These are phyloP conservation scores for sweet orange (Citrus sinensis) DNA, from an alignment of 345 rosid genomes.

Conservation along the genomic window DVS_A1.0 CM039162.1:25636501-25637000, in stretches of 20 bases:
- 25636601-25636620: neutral
- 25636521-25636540: no score
- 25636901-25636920: neutral
- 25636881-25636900: neutral
- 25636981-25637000: conserved; percentile 2
- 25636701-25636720: conserved; percentile 15
- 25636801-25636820: neutral
- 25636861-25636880: neutral
- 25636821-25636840: neutral
- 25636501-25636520: no score
- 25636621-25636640: conserved; percentile 7
- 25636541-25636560: no score
- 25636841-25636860: neutral
- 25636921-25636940: neutral
- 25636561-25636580: no score
- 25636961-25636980: neutral
- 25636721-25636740: conserved; percentile 14
- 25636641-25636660: conserved; percentile 22
- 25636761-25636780: neutral
- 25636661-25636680: conserved; percentile 23
- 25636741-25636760: neutral
- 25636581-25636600: neutral
- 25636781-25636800: neutral
- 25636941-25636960: neutral
- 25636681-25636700: conserved; percentile 28